Percentiles rank a stretch among this genome's conserved stretches.
These are phyloP conservation scores for Suillus hirtellus DNA, from an alignment of 768 basidiomycete genomes.

Conservation along the genomic window DNA sequence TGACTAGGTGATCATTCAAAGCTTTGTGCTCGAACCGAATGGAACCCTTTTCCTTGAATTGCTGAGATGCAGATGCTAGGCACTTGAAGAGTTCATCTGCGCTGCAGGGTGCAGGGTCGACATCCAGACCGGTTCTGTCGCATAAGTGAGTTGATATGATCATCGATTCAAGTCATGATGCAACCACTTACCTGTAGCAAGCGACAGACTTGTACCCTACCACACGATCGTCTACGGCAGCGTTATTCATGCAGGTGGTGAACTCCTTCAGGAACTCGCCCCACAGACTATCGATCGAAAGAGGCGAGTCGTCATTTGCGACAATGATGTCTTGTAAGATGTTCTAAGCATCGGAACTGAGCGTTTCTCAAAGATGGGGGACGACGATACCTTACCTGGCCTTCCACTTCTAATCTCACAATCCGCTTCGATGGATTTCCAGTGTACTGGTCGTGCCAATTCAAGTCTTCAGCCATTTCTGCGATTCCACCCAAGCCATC, in stretches of 20 bases:
- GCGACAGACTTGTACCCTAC: slow-evolving; percentile 75
- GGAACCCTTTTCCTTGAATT: slow-evolving; percentile 36
- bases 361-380: slow-evolving; percentile 9
- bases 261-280: slow-evolving; percentile 38
- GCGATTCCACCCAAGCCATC: slow-evolving; percentile 60
- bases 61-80: slow-evolving; percentile 33
- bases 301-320: slow-evolving; percentile 11
- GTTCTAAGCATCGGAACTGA: slow-evolving; percentile 10
- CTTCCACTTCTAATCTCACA: slow-evolving; percentile 66
- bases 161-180: not conserved
- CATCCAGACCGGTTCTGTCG: slow-evolving; percentile 61
- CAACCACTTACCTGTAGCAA: slow-evolving; percentile 51
- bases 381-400: slow-evolving; percentile 51
- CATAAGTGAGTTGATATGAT: not conserved
- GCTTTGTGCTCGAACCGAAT: slow-evolving; percentile 60
- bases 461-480: slow-evolving; percentile 48
- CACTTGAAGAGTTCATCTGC: slow-evolving; percentile 31
- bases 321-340: slow-evolving; percentile 27
- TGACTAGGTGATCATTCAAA: slow-evolving; percentile 69
- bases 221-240: slow-evolving; percentile 48
- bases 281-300: slow-evolving; percentile 14
- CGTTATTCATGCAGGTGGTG: slow-evolving; percentile 33
- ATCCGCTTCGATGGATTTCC: slow-evolving; percentile 55
- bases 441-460: slow-evolving; percentile 67
- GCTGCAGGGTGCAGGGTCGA: slow-evolving; percentile 34